Conservation (phyloP, 495 filamentous ascomycete genomes). For the Aspergillus haitiensis region DNA sequence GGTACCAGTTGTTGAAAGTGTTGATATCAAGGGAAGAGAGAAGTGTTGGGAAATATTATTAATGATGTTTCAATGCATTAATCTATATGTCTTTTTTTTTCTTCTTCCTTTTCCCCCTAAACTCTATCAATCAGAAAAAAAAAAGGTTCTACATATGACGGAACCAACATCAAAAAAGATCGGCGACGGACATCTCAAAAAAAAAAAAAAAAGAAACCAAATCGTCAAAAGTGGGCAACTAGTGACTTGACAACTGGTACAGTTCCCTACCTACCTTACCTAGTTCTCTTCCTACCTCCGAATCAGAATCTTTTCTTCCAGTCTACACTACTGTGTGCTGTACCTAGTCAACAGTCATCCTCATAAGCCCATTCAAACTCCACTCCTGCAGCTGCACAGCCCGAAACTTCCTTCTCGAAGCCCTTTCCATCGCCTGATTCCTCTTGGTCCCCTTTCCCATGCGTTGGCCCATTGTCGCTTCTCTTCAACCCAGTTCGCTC, state of each 20-base stretch:
- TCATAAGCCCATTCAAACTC: constrained; percentile 9
- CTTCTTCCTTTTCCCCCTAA: too few relatives aligned
- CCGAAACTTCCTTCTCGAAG: constrained; percentile 32
- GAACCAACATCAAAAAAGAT: not conserved
- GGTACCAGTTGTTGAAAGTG: too few relatives aligned
- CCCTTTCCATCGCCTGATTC: constrained; percentile 2
- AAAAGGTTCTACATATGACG: not conserved
- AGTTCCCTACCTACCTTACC: too few relatives aligned
- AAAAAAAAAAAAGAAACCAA: not conserved
- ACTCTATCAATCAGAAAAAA: too few relatives aligned
- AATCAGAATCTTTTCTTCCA: constrained; percentile 1
- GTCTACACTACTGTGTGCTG: not conserved
- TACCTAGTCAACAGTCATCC: too few relatives aligned
- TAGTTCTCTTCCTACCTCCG: not conserved
- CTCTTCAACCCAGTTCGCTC: constrained; percentile 9
- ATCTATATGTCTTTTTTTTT: too few relatives aligned
- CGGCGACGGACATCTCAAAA: not conserved
- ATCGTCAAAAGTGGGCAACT: not conserved
- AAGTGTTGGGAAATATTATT: too few relatives aligned
- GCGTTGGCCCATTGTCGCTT: constrained; percentile 2
- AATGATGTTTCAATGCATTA: too few relatives aligned
- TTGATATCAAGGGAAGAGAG: too few relatives aligned
- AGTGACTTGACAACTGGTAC: constrained; percentile 2
- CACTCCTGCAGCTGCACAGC: constrained; percentile 31
- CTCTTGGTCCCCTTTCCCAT: constrained; percentile 1